Evolutionary conservation across 768 basidiomycete species (phyloP).

Genomic region (Myochromella boudieri): DNA sequence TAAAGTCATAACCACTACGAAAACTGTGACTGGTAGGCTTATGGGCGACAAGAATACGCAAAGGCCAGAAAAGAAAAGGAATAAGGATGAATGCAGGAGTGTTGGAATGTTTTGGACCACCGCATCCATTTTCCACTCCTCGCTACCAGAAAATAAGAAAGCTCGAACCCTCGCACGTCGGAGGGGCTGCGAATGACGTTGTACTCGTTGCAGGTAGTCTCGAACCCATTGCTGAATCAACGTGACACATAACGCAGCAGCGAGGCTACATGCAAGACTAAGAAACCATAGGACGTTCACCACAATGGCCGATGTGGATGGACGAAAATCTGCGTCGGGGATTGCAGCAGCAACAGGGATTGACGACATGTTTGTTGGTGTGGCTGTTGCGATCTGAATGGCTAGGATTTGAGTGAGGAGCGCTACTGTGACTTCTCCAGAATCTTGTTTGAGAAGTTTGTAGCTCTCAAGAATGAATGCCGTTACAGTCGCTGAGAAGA

Average conservation of each 20-base stretch:
- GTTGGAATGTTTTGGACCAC: conserved; percentile 7
- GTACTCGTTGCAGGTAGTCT: conserved; percentile 6
- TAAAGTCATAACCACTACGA: too few relatives aligned
- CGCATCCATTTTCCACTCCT: neutral
- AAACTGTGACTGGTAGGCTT: too few relatives aligned
- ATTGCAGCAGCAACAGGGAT: neutral
- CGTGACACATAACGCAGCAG: conserved; percentile 26
- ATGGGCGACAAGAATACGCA: too few relatives aligned
- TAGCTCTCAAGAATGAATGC: conserved; percentile 26
- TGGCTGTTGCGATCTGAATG: neutral
- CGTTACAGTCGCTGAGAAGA: conserved; percentile 24
- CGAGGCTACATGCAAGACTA: conserved; percentile 25
- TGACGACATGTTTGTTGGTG: neutral
- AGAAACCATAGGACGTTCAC: conserved; percentile 26
- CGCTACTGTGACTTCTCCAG: conserved; percentile 9
- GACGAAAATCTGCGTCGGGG: too few relatives aligned
- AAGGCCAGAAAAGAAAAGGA: too few relatives aligned
- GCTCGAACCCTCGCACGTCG: conserved; percentile 9
- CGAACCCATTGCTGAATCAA: conserved; percentile 20
- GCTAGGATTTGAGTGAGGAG: conserved; percentile 4
- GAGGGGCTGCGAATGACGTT: conserved; percentile 1
- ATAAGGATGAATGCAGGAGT: too few relatives aligned
- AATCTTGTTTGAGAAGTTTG: conserved; percentile 15
- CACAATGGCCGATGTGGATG: conserved; percentile 16
- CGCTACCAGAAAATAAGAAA: neutral